Evolutionary conservation across 164 flowering plant genomes (phyloP).

Genomic region (Saururus chinensis): DNA sequence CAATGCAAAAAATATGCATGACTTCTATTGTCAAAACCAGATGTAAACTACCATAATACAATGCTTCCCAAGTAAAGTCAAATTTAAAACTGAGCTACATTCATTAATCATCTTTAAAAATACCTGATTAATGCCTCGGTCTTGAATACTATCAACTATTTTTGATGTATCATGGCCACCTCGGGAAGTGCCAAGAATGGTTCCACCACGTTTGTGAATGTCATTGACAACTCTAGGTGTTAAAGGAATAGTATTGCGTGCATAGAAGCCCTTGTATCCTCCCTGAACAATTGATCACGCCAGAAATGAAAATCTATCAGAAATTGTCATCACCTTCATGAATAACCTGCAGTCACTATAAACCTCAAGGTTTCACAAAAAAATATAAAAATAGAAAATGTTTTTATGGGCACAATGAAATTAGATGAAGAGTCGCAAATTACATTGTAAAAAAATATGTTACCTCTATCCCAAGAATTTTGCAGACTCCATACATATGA

Average conservation of each 20-base stretch:
- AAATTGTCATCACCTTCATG: not conserved
- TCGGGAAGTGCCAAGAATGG: conserved; percentile 73
- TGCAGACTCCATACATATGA: conserved; percentile 80
- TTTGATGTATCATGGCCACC: conserved; percentile 77
- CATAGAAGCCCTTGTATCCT: conserved; percentile 74
- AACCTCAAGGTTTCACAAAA: too few species aligned
- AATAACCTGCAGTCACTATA: not conserved
- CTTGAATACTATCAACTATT: conserved; percentile 87
- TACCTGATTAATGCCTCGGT: conserved; percentile 85
- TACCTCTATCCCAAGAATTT: conserved; percentile 70
- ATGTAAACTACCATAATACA: too few species aligned
- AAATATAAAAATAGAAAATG: too few species aligned
- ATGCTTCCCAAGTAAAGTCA: too few species aligned
- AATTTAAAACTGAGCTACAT: too few species aligned
- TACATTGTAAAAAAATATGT: too few species aligned
- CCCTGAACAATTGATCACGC: conserved; percentile 29
- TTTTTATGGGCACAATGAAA: not conserved
- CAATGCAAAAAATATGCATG: not conserved
- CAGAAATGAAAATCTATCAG: not conserved
- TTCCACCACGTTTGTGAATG: conserved; percentile 89
- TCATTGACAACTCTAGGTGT: conserved; percentile 65
- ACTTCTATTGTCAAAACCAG: too few species aligned
- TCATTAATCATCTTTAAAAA: not conserved
- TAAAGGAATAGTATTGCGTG: conserved; percentile 56
- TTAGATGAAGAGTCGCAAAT: not conserved